Conservation (phyloP, 2,329 filamentous ascomycete species). For the Acrodontium crateriforme region DNA sequence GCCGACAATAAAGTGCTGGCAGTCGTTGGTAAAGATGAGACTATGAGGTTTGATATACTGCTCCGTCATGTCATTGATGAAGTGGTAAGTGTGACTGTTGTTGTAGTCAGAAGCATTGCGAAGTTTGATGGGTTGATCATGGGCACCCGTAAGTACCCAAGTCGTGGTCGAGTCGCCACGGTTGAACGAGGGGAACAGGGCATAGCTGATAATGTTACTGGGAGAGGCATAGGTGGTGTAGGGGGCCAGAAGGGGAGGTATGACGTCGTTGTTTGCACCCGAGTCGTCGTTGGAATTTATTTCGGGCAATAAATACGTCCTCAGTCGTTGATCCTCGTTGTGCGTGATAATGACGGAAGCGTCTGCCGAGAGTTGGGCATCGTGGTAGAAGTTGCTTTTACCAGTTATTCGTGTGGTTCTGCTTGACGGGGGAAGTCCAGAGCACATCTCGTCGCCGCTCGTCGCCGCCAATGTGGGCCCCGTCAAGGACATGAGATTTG, state of each 20-base stretch:
- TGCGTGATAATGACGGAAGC: slow-evolving; percentile 44
- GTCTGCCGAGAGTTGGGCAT: slow-evolving; percentile 37
- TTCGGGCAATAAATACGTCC: slow-evolving; percentile 39
- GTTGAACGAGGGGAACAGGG: slow-evolving; percentile 41
- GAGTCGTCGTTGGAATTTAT: too few relatives aligned
- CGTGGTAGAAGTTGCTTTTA: slow-evolving; percentile 29
- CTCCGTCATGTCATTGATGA: slow-evolving; percentile 43
- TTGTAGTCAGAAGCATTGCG: slow-evolving; percentile 38
- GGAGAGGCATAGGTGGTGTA: slow-evolving; percentile 37
- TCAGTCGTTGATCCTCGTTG: slow-evolving; percentile 36
- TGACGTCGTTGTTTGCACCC: too few relatives aligned
- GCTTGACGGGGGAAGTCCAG: too few relatives aligned
- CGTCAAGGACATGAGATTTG: too few relatives aligned
- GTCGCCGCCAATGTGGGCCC: too few relatives aligned
- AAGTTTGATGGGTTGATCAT: slow-evolving; percentile 43
- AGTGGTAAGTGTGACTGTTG: slow-evolving; percentile 37
- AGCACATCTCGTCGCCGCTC: too few relatives aligned
- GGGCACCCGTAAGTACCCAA: slow-evolving; percentile 37
- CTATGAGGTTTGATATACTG: slow-evolving; percentile 41
- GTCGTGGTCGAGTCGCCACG: slow-evolving; percentile 36
- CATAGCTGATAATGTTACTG: slow-evolving; percentile 35
- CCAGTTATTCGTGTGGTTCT: too few relatives aligned
- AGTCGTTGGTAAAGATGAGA: slow-evolving; percentile 37
- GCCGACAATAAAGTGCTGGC: slow-evolving; percentile 44
- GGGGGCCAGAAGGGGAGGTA: slow-evolving; percentile 27